phyloP scores from a whole-genome alignment of 2,329 filamentous ascomycete species.

The Penicillium sp. region DNA sequence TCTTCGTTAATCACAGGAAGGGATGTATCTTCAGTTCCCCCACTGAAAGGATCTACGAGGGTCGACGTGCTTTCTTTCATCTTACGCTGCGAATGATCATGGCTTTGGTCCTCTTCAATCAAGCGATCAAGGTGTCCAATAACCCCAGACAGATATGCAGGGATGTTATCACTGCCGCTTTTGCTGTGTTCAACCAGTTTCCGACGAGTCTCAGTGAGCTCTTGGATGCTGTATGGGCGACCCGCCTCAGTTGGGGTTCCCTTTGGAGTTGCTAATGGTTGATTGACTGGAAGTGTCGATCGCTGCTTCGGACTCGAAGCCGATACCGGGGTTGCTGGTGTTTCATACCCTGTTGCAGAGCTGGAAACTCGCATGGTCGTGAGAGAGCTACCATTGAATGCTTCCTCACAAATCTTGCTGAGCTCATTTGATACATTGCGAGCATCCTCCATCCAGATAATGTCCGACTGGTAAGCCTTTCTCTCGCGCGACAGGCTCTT shows the following conservation, averaged over 20 bases:
- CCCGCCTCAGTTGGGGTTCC: slow-evolving; percentile 54
- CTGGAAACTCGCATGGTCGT: slow-evolving; percentile 57
- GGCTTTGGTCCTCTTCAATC: slow-evolving; percentile 52
- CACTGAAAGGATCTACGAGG: slow-evolving; percentile 29
- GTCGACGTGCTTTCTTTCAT: slow-evolving; percentile 16
- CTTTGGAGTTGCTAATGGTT: slow-evolving; percentile 45
- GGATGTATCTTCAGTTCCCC: slow-evolving; percentile 30
- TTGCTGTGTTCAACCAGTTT: slow-evolving; percentile 60
- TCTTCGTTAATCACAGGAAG: slow-evolving; percentile 62
- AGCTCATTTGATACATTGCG: slow-evolving; percentile 83
- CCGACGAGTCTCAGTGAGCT: slow-evolving; percentile 64
- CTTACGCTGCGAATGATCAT: slow-evolving; percentile 10
- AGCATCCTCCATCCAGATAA: slow-evolving; percentile 75
- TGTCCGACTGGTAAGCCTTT: slow-evolving; percentile 51
- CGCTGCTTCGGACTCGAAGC: slow-evolving; percentile 39
- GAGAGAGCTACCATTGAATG: slow-evolving; percentile 75
- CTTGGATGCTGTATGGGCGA: slow-evolving; percentile 59
- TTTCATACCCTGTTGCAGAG: slow-evolving; percentile 53
- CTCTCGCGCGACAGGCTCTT: slow-evolving; percentile 46
- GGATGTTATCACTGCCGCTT: slow-evolving; percentile 53
- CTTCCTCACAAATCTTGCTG: slow-evolving; percentile 88
- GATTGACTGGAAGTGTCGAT: slow-evolving; percentile 24
- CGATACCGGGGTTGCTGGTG: slow-evolving; percentile 57
- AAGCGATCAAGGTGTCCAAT: slow-evolving; percentile 65
- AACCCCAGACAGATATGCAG: slow-evolving; percentile 62